Evolutionary conservation across 805 yeast species (phyloP).

Genomic region (Suhomyces vadensis): DNA sequence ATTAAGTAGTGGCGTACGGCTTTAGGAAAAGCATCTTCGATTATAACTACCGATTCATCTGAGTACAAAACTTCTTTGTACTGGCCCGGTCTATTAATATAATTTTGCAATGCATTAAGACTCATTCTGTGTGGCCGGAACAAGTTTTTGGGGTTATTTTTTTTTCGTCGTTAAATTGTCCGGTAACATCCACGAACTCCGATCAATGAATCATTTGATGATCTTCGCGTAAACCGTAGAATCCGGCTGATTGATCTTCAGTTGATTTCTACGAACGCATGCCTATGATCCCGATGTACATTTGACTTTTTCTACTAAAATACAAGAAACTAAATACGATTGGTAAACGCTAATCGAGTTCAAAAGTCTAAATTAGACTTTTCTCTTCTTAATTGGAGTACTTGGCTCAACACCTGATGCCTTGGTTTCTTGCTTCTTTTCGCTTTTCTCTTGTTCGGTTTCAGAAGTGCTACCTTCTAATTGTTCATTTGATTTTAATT

Average conservation of each 20-base stretch:
- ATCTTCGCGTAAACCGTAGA: too few species aligned
- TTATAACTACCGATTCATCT: slow-evolving; percentile 56
- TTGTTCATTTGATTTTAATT: slow-evolving; percentile 46
- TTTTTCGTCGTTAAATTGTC: too few species aligned
- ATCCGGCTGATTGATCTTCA: too few species aligned
- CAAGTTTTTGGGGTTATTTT: too few species aligned
- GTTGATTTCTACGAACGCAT: too few species aligned
- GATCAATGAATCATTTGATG: too few species aligned
- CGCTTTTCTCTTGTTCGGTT: not conserved
- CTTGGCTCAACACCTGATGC: slow-evolving; percentile 6
- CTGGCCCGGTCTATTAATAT: slow-evolving; percentile 48
- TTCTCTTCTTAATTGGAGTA: slow-evolving; percentile 13
- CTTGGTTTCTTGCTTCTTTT: not conserved
- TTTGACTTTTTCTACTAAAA: not conserved
- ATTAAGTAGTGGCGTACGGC: slow-evolving; percentile 59
- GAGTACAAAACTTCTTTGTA: slow-evolving; percentile 42
- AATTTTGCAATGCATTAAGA: slow-evolving; percentile 50
- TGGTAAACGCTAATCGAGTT: not conserved
- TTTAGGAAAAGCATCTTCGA: slow-evolving; percentile 66
- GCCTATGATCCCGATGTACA: too few species aligned
- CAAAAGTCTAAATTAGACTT: slow-evolving; percentile 1
- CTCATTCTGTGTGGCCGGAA: too few species aligned
- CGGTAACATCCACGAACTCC: too few species aligned
- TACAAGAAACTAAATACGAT: not conserved
- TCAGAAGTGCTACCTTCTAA: slow-evolving; percentile 27